Conservation (phyloP, 305 asterid species). For the Fraxinus paxiana region DNA sequence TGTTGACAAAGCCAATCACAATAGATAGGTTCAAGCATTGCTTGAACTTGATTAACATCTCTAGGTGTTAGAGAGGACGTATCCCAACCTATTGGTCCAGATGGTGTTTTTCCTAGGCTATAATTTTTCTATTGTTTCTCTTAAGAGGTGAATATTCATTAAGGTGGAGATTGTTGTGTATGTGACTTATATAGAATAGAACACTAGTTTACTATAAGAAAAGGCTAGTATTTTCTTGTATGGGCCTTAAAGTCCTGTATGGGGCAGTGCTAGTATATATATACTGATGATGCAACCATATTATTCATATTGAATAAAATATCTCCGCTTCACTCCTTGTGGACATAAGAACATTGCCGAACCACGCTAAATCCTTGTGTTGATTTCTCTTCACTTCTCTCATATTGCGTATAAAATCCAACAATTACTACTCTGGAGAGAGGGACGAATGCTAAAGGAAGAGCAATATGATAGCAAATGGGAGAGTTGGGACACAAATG, state of each 20-base stretch:
- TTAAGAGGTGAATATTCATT: background rate
- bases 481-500: background rate
- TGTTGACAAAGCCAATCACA: background rate
- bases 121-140: background rate
- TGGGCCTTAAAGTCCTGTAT: too few species aligned
- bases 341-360: too few species aligned
- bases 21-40: background rate
- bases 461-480: background rate
- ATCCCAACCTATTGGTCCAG: background rate
- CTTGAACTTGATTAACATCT: background rate
- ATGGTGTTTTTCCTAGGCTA: too few species aligned
- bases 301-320: too few species aligned
- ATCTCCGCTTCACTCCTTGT: too few species aligned
- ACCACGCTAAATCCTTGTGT: too few species aligned
- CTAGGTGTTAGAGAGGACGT: background rate
- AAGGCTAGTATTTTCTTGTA: too few species aligned
- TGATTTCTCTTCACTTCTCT: too few species aligned
- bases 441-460: background rate
- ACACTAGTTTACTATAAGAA: too few species aligned
- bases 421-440: background rate
- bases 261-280: too few species aligned
- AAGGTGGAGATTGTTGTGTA: background rate
- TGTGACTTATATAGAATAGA: background rate
- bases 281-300: too few species aligned
- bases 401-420: too few species aligned